phyloP scores from a whole-genome alignment of 2,329 filamentous ascomycete genomes.

The Botryotinia calthae region DNA sequence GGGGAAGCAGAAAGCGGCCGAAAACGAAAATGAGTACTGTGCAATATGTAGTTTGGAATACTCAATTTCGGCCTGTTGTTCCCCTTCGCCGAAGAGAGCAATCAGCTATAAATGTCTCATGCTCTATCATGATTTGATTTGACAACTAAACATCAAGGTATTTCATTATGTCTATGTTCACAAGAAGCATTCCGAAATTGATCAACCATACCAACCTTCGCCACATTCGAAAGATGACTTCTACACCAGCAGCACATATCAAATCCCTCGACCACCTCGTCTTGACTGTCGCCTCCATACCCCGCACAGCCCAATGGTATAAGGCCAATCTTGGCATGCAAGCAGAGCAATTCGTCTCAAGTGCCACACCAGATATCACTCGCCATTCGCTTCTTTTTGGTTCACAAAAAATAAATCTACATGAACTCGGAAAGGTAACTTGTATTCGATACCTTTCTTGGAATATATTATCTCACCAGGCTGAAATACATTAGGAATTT shows the following conservation, averaged over 20 bases:
- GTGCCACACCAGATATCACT: slow-evolving; percentile 39
- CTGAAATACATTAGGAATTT: slow-evolving; percentile 45
- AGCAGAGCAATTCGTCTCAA: slow-evolving; percentile 49
- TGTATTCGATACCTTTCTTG: background rate
- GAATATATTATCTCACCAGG: background rate
- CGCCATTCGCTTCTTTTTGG: slow-evolving; percentile 58
- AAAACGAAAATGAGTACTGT: too few relatives aligned
- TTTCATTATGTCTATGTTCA: background rate
- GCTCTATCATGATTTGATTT: background rate
- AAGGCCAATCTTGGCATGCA: slow-evolving; percentile 55
- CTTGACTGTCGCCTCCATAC: slow-evolving; percentile 53
- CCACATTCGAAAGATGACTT: slow-evolving; percentile 18
- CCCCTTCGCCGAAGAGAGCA: too few relatives aligned
- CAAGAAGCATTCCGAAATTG: background rate
- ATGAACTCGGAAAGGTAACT: slow-evolving; percentile 48
- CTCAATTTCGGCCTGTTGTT: too few relatives aligned
- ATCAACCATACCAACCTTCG: background rate
- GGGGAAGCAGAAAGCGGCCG: too few relatives aligned
- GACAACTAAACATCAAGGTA: background rate
- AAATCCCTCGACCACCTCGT: slow-evolving; percentile 56
- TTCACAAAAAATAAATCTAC: slow-evolving; percentile 60
- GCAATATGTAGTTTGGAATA: too few relatives aligned
- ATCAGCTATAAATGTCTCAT: background rate
- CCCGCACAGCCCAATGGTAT: slow-evolving; percentile 54
- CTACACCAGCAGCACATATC: slow-evolving; percentile 27